phyloP scores from a whole-genome alignment of 2,329 filamentous ascomycete species.

The Penicillium sumatraense region DNA sequence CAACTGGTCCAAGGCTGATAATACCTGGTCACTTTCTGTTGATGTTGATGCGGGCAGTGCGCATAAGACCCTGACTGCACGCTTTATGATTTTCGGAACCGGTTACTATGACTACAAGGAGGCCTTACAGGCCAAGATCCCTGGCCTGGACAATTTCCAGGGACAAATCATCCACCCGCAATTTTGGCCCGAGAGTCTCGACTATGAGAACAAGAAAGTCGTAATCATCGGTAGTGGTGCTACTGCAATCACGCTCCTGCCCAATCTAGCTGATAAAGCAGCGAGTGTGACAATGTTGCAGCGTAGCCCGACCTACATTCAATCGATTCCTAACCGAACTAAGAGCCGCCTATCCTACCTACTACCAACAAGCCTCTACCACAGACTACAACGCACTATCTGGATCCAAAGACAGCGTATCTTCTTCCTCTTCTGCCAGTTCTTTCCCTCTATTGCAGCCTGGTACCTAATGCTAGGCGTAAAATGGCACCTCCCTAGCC shows the following conservation, averaged over 20 bases:
- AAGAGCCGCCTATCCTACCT: slow-evolving; percentile 26
- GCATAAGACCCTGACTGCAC: slow-evolving; percentile 34
- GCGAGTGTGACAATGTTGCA: slow-evolving; percentile 43
- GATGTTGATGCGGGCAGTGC: not conserved
- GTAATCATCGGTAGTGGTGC: slow-evolving; percentile 80
- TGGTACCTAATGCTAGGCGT: slow-evolving; percentile 53
- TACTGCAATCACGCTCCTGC: slow-evolving; percentile 77
- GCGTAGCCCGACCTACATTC: not conserved
- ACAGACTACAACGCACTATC: slow-evolving; percentile 48
- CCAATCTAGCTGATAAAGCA: slow-evolving; percentile 68
- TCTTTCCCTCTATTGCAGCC: slow-evolving; percentile 57
- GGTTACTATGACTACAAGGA: slow-evolving; percentile 77
- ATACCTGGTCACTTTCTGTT: not conserved
- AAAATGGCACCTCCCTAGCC: slow-evolving; percentile 57
- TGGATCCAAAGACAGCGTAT: slow-evolving; percentile 53
- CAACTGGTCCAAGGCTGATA: not conserved
- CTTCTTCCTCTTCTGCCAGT: slow-evolving; percentile 58
- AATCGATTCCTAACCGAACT: not conserved
- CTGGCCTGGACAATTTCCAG: slow-evolving; percentile 68
- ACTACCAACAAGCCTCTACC: slow-evolving; percentile 36
- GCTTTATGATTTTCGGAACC: slow-evolving; percentile 63
- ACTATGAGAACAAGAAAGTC: slow-evolving; percentile 69
- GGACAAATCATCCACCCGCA: slow-evolving; percentile 71
- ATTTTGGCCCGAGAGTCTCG: slow-evolving; percentile 73
- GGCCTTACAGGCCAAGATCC: slow-evolving; percentile 64